Conservation (phyloP, 2,329 filamentous ascomycete genomes). For the Cordyceps javanica region DNA sequence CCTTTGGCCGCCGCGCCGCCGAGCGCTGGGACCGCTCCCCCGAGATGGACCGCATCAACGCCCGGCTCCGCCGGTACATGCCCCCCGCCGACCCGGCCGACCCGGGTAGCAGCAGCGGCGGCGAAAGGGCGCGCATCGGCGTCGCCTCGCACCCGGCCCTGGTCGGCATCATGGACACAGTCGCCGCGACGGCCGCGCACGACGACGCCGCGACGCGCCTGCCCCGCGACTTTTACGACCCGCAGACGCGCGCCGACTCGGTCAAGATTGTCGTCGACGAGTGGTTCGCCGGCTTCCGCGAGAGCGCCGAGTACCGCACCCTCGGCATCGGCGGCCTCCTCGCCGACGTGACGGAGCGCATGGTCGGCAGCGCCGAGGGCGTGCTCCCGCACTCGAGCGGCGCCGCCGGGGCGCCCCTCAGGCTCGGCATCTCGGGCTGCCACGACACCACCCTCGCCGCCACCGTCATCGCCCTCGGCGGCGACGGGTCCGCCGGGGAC, state of each 20-base stretch:
- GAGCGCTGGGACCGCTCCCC: slow-evolving; percentile 67
- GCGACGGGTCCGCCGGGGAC: slow-evolving; percentile 58
- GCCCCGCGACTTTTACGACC: slow-evolving; percentile 82
- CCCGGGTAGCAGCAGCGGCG: slow-evolving; percentile 26
- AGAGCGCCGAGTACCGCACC: slow-evolving; percentile 79
- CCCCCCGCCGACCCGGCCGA: slow-evolving; percentile 47
- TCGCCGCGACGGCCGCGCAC: slow-evolving; percentile 85
- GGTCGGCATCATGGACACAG: slow-evolving; percentile 87
- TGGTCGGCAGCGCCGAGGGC: slow-evolving; percentile 58
- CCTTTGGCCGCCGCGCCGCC: slow-evolving; percentile 66
- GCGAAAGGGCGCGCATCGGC: slow-evolving; percentile 62
- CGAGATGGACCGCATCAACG: slow-evolving; percentile 80
- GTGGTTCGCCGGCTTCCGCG: slow-evolving; percentile 84
- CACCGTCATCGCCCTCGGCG: slow-evolving; percentile 70
- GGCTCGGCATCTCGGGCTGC: slow-evolving; percentile 76
- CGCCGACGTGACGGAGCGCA: slow-evolving; percentile 73
- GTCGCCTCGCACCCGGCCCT: slow-evolving; percentile 81
- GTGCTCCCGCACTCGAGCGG: not conserved
- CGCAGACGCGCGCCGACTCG: slow-evolving; percentile 61
- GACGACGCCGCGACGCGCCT: slow-evolving; percentile 60
- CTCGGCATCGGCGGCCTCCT: slow-evolving; percentile 81
- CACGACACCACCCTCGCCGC: slow-evolving; percentile 91
- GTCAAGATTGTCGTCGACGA: slow-evolving; percentile 78
- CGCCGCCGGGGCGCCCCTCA: slow-evolving; percentile 41
- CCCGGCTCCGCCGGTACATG: slow-evolving; percentile 79